phyloP scores from a whole-genome alignment of 768 basidiomycete genomes.

The Heimioporus sp. region DNA sequence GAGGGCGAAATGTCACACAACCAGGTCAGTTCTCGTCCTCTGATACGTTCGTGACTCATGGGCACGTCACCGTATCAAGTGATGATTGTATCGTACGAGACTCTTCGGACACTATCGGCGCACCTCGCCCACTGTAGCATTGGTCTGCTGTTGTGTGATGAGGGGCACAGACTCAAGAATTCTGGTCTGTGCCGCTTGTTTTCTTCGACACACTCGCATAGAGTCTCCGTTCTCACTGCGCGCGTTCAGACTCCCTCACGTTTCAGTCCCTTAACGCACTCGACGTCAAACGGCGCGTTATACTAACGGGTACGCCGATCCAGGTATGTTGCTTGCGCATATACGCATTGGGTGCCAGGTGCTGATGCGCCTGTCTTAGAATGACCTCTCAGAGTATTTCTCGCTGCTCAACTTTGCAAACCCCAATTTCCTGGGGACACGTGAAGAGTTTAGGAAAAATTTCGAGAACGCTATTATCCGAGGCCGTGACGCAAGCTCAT shows the following conservation, averaged over 20 bases:
- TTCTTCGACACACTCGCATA: background rate
- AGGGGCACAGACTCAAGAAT: slow-evolving; percentile 97
- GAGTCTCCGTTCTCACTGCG: background rate
- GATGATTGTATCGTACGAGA: slow-evolving; percentile 99
- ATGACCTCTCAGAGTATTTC: slow-evolving; percentile 93
- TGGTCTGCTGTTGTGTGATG: slow-evolving; percentile 93
- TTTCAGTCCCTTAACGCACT: slow-evolving; percentile 81
- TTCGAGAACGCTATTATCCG: slow-evolving; percentile 90
- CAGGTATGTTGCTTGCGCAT: slow-evolving; percentile 47
- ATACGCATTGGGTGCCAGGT: background rate
- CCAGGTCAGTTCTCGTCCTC: slow-evolving; percentile 56
- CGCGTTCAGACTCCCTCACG: slow-evolving; percentile 70
- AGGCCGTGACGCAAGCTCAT: slow-evolving; percentile 86
- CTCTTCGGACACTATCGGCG: slow-evolving; percentile 74
- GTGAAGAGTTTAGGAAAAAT: slow-evolving; percentile 92
- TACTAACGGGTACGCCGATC: slow-evolving; percentile 92
- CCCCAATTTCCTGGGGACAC: slow-evolving; percentile 83
- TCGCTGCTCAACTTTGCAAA: slow-evolving; percentile 92
- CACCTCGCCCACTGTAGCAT: slow-evolving; percentile 80
- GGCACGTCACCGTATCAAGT: slow-evolving; percentile 45
- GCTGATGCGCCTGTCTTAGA: slow-evolving; percentile 42
- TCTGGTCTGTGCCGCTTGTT: slow-evolving; percentile 55
- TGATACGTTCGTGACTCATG: background rate
- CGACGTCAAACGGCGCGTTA: slow-evolving; percentile 87
- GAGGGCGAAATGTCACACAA: slow-evolving; percentile 86